These are phyloP conservation scores for Tetradesmus obliquus DNA, from an alignment of 139 green algal species.

Conservation along the genomic window DNA sequence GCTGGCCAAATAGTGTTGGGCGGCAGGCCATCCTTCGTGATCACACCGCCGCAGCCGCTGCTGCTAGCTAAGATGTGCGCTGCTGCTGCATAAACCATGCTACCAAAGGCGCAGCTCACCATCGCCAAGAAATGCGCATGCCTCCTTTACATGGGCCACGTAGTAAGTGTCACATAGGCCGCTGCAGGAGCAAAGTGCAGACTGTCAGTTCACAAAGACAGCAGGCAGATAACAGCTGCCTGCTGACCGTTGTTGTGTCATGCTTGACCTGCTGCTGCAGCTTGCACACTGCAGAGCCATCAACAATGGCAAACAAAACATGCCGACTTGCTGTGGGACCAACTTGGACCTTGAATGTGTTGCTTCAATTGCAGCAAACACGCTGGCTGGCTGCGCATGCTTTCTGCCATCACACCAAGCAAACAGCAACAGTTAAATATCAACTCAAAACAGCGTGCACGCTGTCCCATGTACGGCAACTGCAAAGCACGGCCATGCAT, in stretches of 20 bases:
- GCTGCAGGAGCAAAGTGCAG: background rate
- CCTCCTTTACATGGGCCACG: slow-evolving; percentile 95
- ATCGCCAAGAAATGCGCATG: slow-evolving; percentile 96
- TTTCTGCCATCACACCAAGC: background rate
- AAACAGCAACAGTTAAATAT: background rate
- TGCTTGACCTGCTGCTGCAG: background rate
- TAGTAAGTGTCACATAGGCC: slow-evolving; percentile 83
- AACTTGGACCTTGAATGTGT: no score
- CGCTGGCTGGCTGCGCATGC: background rate
- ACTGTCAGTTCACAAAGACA: no score
- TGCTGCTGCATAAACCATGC: background rate
- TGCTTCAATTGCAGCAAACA: background rate
- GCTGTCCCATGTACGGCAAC: background rate
- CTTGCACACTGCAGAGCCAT: background rate
- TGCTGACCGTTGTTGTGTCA: no score
- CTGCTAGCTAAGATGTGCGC: background rate
- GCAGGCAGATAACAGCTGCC: no score
- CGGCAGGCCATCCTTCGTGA: no score
- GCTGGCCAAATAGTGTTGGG: no score
- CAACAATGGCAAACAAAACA: background rate
- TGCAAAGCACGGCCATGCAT: slow-evolving; percentile 75
- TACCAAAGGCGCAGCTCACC: slow-evolving; percentile 54
- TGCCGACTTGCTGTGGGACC: no score
- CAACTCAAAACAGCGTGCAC: background rate
- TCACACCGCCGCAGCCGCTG: background rate